These are phyloP conservation scores for Saccharum officinarum DNA, from an alignment of 176 grass and related monocot species.

Conservation along the genomic window DNA sequence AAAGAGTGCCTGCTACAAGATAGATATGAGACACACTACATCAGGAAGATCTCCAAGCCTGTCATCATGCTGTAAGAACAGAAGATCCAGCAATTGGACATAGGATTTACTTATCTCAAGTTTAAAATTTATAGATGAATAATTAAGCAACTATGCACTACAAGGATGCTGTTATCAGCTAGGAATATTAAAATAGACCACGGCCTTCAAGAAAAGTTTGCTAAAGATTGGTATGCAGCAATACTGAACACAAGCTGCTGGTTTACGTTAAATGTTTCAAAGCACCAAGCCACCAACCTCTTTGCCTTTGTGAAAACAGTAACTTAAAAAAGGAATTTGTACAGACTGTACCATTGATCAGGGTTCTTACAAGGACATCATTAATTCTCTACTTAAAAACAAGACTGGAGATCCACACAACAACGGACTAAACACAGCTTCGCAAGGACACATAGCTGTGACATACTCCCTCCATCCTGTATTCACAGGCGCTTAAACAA, in stretches of 20 bases:
- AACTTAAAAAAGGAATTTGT: background rate
- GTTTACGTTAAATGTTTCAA: background rate
- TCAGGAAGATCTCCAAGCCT: constrained; percentile 17
- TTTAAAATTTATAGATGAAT: constrained; percentile 9
- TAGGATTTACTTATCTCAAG: background rate
- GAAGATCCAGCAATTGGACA: background rate
- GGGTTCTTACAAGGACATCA: background rate
- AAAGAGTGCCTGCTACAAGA: constrained; percentile 57
- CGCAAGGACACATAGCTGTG: background rate
- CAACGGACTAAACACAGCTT: constrained; percentile 1
- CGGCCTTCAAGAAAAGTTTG: background rate
- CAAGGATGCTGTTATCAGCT: background rate
- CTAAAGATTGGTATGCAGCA: background rate
- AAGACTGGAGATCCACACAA: background rate
- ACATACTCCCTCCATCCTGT: background rate
- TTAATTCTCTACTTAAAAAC: background rate
- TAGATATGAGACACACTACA: constrained; percentile 13
- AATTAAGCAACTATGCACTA: constrained; percentile 9
- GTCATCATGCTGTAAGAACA: background rate
- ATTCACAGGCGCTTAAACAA: background rate
- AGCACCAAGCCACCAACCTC: background rate
- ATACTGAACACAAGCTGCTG: background rate
- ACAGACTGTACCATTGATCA: background rate
- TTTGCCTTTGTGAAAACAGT: constrained; percentile 6
- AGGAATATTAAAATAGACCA: background rate